phyloP scores from a whole-genome alignment of 306 rosid species.

The Inga oerstediana region DNA sequence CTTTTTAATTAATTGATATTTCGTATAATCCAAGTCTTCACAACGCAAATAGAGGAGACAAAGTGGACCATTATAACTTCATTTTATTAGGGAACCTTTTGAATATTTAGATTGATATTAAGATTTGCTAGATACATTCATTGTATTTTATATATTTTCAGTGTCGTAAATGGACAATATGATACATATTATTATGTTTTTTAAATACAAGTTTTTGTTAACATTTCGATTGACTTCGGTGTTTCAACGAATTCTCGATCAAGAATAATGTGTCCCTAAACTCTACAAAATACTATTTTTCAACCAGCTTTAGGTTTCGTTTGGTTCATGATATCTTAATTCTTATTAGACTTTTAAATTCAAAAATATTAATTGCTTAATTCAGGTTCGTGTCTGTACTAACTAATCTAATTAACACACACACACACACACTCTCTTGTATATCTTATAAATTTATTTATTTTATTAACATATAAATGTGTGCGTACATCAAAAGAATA shows the following conservation, averaged over 20 bases:
- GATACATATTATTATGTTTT: background rate
- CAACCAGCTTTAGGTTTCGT: background rate
- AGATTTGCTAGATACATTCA: background rate
- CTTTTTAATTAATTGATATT: background rate
- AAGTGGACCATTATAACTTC: constrained; percentile 5
- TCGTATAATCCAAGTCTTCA: background rate
- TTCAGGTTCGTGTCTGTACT: too few species aligned
- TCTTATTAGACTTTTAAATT: background rate
- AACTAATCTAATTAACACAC: background rate
- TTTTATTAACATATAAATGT: background rate
- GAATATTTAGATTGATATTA: background rate
- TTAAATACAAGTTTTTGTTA: background rate
- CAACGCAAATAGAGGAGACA: background rate
- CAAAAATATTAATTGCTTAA: background rate
- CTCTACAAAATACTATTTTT: background rate
- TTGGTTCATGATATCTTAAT: background rate
- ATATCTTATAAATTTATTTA: background rate
- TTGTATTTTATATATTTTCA: background rate
- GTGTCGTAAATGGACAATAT: background rate
- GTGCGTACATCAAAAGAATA: background rate
- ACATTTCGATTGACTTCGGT: background rate
- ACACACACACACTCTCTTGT: background rate
- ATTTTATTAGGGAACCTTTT: background rate
- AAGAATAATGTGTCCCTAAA: background rate
- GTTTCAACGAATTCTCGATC: background rate